Percentiles rank a stretch among this genome's conserved stretches.
Conservation (phyloP, 331 rosid species). For the Pyracantha coccinea region DNA sequence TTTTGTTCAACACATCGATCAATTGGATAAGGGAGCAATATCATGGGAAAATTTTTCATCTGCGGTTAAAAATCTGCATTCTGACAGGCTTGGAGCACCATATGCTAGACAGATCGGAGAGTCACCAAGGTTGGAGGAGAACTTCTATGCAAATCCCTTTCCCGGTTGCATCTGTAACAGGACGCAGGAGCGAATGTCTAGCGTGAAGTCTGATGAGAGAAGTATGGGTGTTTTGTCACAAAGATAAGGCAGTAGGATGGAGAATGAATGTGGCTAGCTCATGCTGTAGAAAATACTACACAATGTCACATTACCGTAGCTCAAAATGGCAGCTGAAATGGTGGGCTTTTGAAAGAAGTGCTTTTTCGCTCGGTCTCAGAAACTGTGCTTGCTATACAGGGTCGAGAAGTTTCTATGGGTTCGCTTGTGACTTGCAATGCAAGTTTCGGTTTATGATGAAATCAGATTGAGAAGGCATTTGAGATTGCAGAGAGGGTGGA, state of each 20-base stretch:
- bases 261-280: conserved; percentile 7
- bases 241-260: conserved; percentile 26
- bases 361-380: conserved; percentile 15
- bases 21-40: conserved; percentile 36
- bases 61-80: conserved; percentile 50
- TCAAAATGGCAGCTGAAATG: conserved; percentile 19
- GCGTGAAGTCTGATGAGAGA: conserved; percentile 19
- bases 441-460: conserved; percentile 22
- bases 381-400: conserved; percentile 21
- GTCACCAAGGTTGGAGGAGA: conserved; percentile 79
- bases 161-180: conserved; percentile 87
- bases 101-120: conserved; percentile 65
- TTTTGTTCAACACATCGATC: conserved; percentile 74
- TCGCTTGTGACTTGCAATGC: conserved; percentile 13
- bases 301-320: conserved; percentile 5
- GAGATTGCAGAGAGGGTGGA: background rate
- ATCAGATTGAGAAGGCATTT: no score
- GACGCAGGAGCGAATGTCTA: conserved; percentile 28
- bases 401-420: conserved; percentile 21
- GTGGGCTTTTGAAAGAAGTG: conserved; percentile 24
- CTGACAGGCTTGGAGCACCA: conserved; percentile 71
- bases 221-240: conserved; percentile 16
- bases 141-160: conserved; percentile 83
- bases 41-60: conserved; percentile 65
- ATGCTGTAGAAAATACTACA: conserved; percentile 9